Percentiles rank a stretch among this genome's conserved stretches.
Conservation (phyloP, 1,284 basidiomycete genomes). For the Apiotrichum domesticum region DNA sequence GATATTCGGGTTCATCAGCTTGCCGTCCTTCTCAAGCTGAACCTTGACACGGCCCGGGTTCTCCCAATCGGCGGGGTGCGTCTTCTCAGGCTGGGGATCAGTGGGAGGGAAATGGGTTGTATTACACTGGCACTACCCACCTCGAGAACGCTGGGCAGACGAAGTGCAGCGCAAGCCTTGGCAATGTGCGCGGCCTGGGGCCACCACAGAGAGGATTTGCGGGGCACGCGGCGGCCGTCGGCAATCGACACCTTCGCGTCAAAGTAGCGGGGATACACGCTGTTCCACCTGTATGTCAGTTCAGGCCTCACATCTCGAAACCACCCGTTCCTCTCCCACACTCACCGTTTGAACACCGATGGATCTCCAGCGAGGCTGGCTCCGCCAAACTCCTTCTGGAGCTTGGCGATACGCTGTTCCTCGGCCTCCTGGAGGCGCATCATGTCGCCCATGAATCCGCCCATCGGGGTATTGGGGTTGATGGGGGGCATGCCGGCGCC, state of each 20-base stretch:
- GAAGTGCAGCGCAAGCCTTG: slow-evolving; percentile 68
- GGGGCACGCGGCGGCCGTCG: slow-evolving; percentile 72
- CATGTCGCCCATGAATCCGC: slow-evolving; percentile 48
- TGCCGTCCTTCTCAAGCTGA: slow-evolving; percentile 76
- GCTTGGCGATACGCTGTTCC: slow-evolving; percentile 41
- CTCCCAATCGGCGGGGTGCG: slow-evolving; percentile 92
- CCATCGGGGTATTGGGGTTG: slow-evolving; percentile 45
- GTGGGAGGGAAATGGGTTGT: slow-evolving; percentile 12
- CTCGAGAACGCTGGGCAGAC: slow-evolving; percentile 76
- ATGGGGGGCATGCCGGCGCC: slow-evolving; percentile 14
- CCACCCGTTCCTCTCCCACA: neutral
- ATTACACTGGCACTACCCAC: neutral
- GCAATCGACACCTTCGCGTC: slow-evolving; percentile 87
- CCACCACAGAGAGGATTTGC: slow-evolving; percentile 83
- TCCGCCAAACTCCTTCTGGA: slow-evolving; percentile 40
- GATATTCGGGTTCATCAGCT: slow-evolving; percentile 63
- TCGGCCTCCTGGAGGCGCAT: slow-evolving; percentile 45
- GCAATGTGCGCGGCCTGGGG: slow-evolving; percentile 87
- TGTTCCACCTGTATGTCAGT: slow-evolving; percentile 65
- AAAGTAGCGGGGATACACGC: slow-evolving; percentile 93
- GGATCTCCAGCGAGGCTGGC: slow-evolving; percentile 34
- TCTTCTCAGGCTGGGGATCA: slow-evolving; percentile 55
- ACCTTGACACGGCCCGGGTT: slow-evolving; percentile 91
- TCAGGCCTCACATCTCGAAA: too few species aligned
- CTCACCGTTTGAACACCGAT: slow-evolving; percentile 43